Base-by-base conservation (phyloP, 345 rosid species). In the Eucalyptus viminalis region DNA sequence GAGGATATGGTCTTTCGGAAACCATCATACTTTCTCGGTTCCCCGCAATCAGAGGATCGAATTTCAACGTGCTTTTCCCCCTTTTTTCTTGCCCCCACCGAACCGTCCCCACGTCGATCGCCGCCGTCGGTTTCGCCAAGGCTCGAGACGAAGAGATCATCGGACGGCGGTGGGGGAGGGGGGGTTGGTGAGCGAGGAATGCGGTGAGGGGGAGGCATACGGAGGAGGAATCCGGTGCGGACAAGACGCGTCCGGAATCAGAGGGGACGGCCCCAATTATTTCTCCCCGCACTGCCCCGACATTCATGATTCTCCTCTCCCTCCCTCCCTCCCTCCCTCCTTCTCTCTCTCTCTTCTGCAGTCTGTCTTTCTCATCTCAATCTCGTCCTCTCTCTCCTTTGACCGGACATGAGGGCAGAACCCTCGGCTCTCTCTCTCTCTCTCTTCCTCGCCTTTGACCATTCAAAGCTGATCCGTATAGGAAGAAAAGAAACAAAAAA, bases 251-350 rank as follows among this genome's bases (percentile, higher is more conserved):
- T 92, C 93, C 95, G 93, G 89, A 92, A 94, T 93, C 95, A 94
- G 94, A 93, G 94, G 94, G 90, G 80, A 87, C 89, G 56, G 4
- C 91, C 95, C 76, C 5, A 93, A 93, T 93, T 88, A 93, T 95
- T 93, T 93, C 91, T 51, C 90, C 94, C 95, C 96, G 93, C 95
- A 95, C 95, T 94, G 92, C 91, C 94, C 95, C 95, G 93, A 94
- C 96, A 94, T 43, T 51, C 85, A 92, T 94, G 89, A 94, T 93
- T 93, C 93, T 34, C 80, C 53, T 15, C 7, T 15, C 53, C 6
- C 50, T 45, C 76, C 8, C 40, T 69, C 44, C n/a, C n/a, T n/a
- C n/a, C n/a, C n/a, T n/a, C n/a, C n/a, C n/a, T n/a, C n/a, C n/a
- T n/a, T n/a, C n/a, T n/a, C n/a, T n/a, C n/a, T n/a, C n/a, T n/a